Evolutionary conservation across 371 early-diverging fungal genomes (phyloP).

Genomic region (Spraguea lophii): DNA sequence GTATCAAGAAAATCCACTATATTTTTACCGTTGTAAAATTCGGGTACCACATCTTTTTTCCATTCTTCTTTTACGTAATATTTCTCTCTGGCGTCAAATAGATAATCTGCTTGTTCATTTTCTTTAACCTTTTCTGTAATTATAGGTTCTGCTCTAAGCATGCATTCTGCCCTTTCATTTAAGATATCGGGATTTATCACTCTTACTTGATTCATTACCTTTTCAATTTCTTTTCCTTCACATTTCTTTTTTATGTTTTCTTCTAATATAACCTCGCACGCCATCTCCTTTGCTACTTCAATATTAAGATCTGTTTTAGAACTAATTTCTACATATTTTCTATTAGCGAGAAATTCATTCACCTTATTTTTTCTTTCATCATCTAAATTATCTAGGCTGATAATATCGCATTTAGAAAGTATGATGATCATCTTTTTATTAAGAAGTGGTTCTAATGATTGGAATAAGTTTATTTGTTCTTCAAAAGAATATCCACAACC

Average conservation of each 20-base stretch:
- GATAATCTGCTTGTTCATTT: neutral
- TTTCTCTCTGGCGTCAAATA: slow-evolving; percentile 37
- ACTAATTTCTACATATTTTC: slow-evolving; percentile 49
- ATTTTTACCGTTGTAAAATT: slow-evolving; percentile 97
- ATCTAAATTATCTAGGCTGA: slow-evolving; percentile 55
- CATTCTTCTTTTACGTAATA: slow-evolving; percentile 52
- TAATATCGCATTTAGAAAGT: slow-evolving; percentile 83
- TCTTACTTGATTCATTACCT: slow-evolving; percentile 46
- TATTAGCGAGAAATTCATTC: slow-evolving; percentile 53
- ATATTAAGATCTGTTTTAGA: slow-evolving; percentile 32
- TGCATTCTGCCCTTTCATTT: slow-evolving; percentile 67
- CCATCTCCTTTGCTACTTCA: slow-evolving; percentile 34
- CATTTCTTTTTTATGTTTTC: slow-evolving; percentile 39
- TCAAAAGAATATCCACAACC: slow-evolving; percentile 90
- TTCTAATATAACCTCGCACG: slow-evolving; percentile 39
- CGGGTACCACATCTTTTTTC: slow-evolving; percentile 92
- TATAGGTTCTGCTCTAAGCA: slow-evolving; percentile 72
- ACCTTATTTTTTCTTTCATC: slow-evolving; percentile 52
- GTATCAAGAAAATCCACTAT: slow-evolving; percentile 93
- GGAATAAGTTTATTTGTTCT: slow-evolving; percentile 70
- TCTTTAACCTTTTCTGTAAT: slow-evolving; percentile 48
- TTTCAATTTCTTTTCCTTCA: slow-evolving; percentile 23
- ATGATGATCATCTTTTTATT: slow-evolving; percentile 86
- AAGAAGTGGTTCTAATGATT: slow-evolving; percentile 86
- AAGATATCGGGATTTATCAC: slow-evolving; percentile 50